Evolutionary conservation across 1,139 yeast genomes (phyloP).

Genomic region (Geotrichum bryndzae): DNA sequence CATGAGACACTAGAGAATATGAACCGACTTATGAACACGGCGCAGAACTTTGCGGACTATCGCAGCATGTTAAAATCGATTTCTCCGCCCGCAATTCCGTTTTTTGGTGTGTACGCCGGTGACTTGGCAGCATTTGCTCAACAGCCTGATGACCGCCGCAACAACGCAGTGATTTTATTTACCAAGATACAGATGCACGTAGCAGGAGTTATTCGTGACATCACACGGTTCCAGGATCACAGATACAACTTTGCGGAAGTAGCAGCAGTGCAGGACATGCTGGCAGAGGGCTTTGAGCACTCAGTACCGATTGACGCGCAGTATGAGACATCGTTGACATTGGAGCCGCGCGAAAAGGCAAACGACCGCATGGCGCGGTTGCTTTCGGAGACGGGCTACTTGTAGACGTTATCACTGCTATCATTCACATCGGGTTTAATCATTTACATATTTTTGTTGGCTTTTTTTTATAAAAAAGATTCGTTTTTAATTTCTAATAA

Average conservation of each 20-base stretch:
- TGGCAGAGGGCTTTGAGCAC: constrained; percentile 51
- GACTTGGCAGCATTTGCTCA: constrained; percentile 69
- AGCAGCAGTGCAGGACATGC: constrained; percentile 55
- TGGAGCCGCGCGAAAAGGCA: constrained; percentile 62
- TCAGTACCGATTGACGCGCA: constrained; percentile 77
- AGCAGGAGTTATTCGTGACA: constrained; percentile 64
- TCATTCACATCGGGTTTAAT: too few species aligned
- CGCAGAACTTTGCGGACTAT: constrained; percentile 79
- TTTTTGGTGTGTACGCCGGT: constrained; percentile 82
- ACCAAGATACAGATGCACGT: constrained; percentile 57
- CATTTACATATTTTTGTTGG: too few species aligned
- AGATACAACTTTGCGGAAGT: constrained; percentile 61
- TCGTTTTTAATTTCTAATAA: too few species aligned
- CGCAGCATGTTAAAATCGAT: constrained; percentile 70
- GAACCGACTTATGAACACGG: constrained; percentile 81
- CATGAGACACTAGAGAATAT: constrained; percentile 53
- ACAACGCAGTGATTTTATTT: constrained; percentile 38
- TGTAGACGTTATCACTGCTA: constrained; percentile 15
- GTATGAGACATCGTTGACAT: constrained; percentile 61
- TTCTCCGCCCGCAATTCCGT: constrained; percentile 83
- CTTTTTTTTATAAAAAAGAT: too few species aligned
- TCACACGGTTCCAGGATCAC: constrained; percentile 61
- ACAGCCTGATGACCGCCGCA: constrained; percentile 51
- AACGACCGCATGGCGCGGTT: constrained; percentile 25
- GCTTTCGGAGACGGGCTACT: constrained; percentile 29